These are phyloP conservation scores for Colletotrichum tofieldiae DNA, from an alignment of 2,329 filamentous ascomycete genomes.

Conservation along the genomic window DNA sequence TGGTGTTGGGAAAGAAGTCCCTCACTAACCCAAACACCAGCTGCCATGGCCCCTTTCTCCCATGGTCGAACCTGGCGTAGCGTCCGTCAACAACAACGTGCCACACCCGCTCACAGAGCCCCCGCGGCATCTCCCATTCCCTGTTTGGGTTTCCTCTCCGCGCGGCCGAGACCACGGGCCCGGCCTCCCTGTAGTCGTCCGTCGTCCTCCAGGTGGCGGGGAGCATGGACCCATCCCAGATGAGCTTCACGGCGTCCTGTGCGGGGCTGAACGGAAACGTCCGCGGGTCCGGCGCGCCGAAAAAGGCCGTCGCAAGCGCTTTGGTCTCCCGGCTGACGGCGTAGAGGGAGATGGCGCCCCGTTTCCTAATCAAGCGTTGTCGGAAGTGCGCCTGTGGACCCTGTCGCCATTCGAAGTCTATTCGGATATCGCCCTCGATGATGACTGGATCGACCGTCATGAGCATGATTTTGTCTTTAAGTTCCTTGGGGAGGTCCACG, in stretches of 20 bases:
- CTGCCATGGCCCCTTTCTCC: neutral
- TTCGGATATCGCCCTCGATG: neutral
- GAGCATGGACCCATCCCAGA: slow-evolving; percentile 8
- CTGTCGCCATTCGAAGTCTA: neutral
- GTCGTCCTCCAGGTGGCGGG: neutral
- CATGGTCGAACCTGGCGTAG: neutral
- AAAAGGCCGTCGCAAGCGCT: neutral
- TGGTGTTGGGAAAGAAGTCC: neutral
- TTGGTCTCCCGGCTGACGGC: slow-evolving; percentile 16
- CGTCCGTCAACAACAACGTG: neutral
- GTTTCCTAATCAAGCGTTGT: neutral
- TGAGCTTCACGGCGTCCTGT: neutral
- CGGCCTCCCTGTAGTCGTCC: neutral
- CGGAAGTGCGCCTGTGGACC: slow-evolving; percentile 8
- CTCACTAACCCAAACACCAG: slow-evolving; percentile 5
- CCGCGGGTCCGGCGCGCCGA: slow-evolving; percentile 6
- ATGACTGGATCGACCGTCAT: neutral
- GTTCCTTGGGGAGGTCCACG: neutral
- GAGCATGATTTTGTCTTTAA: slow-evolving; percentile 3
- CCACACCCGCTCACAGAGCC: neutral
- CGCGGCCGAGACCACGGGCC: slow-evolving; percentile 5
- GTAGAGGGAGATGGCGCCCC: slow-evolving; percentile 4
- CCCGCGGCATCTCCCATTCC: slow-evolving; percentile 13
- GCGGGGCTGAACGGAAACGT: slow-evolving; percentile 18
- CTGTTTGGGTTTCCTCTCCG: neutral